These are phyloP conservation scores for Apiotrichum sp. DNA, from an alignment of 1,284 basidiomycete genomes.

Conservation along the genomic window DNA sequence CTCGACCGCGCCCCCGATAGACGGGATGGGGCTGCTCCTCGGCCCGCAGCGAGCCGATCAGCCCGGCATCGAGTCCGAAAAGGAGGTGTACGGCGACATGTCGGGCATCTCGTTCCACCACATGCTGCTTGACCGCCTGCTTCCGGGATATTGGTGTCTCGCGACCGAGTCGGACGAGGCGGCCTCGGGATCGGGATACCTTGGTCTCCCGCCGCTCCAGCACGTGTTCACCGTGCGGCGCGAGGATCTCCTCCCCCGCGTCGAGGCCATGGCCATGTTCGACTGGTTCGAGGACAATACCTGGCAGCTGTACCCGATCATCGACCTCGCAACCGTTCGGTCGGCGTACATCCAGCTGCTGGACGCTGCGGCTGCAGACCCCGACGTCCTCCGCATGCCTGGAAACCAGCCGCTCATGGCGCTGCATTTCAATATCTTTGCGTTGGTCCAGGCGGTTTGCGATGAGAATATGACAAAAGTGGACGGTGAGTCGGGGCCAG, in stretches of 20 bases:
- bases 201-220: constrained; percentile 1
- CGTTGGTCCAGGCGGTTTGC: constrained; percentile 5
- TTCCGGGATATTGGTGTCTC: constrained; percentile 6
- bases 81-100: constrained; percentile 16
- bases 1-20: too few species aligned
- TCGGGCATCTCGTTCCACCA: constrained; percentile 20
- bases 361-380: background rate
- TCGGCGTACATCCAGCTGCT: constrained; percentile 6
- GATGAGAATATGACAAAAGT: background rate
- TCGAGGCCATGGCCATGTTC: constrained; percentile 10
- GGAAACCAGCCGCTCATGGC: constrained; percentile 14
- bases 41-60: too few species aligned
- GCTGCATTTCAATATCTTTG: constrained; percentile 17
- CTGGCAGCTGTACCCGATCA: constrained; percentile 14
- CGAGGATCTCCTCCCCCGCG: constrained; percentile 6
- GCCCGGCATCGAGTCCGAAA: too few species aligned
- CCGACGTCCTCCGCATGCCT: background rate
- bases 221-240: constrained; percentile 2
- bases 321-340: constrained; percentile 2
- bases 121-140: constrained; percentile 15
- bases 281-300: constrained; percentile 10
- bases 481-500: background rate
- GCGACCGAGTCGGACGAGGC: background rate
- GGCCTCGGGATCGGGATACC: constrained; percentile 1
- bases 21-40: too few species aligned